Percentiles rank a stretch among this genome's conserved stretches.
These are phyloP conservation scores for Diplodia intermedia DNA, from an alignment of 2,329 filamentous ascomycete species.

Conservation along the genomic window DNA sequence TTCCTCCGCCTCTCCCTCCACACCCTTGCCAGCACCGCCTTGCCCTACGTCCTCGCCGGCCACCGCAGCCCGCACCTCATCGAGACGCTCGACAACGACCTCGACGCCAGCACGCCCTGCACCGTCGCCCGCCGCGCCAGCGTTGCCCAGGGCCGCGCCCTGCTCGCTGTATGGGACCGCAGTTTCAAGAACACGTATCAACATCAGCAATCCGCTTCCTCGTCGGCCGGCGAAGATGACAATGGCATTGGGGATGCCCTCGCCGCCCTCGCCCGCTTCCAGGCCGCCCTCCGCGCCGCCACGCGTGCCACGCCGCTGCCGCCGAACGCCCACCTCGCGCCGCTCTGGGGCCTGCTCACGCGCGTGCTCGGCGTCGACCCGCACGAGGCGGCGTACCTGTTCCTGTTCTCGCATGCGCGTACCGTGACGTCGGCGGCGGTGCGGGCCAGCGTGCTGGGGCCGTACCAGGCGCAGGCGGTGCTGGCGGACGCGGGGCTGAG, in stretches of 20 bases:
- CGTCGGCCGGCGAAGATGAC: not conserved
- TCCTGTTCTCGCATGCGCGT: conserved; percentile 77
- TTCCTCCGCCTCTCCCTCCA: conserved; percentile 76
- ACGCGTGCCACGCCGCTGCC: conserved; percentile 36
- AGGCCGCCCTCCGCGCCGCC: conserved; percentile 40
- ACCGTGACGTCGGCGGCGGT: conserved; percentile 79
- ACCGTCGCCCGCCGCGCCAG: conserved; percentile 79
- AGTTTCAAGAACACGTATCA: conserved; percentile 59
- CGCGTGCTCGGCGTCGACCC: conserved; percentile 65
- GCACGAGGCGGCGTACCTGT: conserved; percentile 74
- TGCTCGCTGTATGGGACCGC: conserved; percentile 78
- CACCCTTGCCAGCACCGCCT: conserved; percentile 72
- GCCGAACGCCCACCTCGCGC: conserved; percentile 68
- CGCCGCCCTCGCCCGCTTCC: conserved; percentile 42
- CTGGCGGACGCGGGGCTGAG: conserved; percentile 68
- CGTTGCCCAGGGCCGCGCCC: conserved; percentile 75
- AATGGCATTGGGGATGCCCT: conserved; percentile 34
- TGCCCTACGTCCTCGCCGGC: conserved; percentile 76
- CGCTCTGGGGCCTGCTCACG: conserved; percentile 72
- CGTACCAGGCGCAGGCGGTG: conserved; percentile 78
- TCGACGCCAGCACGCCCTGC: conserved; percentile 78
- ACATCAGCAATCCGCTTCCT: not conserved
- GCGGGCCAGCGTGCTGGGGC: conserved; percentile 77
- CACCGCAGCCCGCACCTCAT: conserved; percentile 63
- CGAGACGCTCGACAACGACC: conserved; percentile 70